These are phyloP conservation scores for Quercus berberidifolia DNA, from an alignment of 306 rosid species.

Conservation along the genomic window DNA sequence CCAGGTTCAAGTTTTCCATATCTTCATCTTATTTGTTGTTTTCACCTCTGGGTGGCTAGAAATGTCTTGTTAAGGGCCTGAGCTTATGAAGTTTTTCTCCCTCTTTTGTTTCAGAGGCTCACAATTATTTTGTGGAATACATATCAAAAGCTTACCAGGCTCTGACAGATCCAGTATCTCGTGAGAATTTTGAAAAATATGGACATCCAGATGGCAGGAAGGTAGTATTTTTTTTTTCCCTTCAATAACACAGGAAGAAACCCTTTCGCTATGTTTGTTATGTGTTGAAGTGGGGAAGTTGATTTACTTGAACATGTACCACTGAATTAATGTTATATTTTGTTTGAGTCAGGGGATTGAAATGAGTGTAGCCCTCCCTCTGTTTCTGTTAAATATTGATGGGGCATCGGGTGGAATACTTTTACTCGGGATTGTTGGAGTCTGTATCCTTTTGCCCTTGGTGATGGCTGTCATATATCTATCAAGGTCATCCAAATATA, in stretches of 20 bases:
- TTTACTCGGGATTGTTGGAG: constrained; percentile 90
- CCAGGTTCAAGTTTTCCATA: constrained; percentile 66
- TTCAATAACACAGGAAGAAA: background rate
- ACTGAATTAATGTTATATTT: constrained; percentile 16
- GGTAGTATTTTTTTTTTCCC: constrained; percentile 40
- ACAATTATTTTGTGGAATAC: constrained; percentile 79
- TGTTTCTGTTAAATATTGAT: constrained; percentile 75
- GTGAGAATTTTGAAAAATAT: constrained; percentile 91
- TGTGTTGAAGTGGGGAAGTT: background rate
- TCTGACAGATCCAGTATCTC: constrained; percentile 80
- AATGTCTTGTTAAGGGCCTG: background rate
- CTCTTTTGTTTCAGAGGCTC: constrained; percentile 51
- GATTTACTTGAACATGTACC: too few relatives aligned
- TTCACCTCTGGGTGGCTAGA: constrained; percentile 9
- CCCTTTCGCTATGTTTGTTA: background rate
- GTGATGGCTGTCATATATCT: constrained; percentile 91
- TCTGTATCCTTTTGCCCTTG: constrained; percentile 95
- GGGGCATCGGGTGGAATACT: constrained; percentile 98
- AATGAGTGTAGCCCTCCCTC: constrained; percentile 99
- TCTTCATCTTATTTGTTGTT: constrained; percentile 21
- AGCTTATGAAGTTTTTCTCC: constrained; percentile 1
- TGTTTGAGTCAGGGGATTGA: constrained; percentile 70
- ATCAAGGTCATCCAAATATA: constrained; percentile 90
- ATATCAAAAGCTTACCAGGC: constrained; percentile 97
- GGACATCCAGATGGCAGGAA: constrained; percentile 99